phyloP scores from a whole-genome alignment of 1,284 basidiomycete genomes.

The Cutaneotrichosporon spelunceum region DNA sequence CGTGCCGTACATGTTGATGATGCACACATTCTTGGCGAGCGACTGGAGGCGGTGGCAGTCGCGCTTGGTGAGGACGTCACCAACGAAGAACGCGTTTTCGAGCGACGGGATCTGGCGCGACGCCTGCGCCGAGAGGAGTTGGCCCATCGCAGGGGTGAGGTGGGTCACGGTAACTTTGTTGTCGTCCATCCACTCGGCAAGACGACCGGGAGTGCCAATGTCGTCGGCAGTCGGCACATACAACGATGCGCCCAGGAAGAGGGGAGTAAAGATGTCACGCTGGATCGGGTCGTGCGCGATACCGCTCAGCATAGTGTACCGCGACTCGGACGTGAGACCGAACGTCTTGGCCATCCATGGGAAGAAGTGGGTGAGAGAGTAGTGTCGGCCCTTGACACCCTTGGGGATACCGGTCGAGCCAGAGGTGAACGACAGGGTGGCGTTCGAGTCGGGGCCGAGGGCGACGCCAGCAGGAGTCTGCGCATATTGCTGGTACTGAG shows the following conservation, averaged over 20 bases:
- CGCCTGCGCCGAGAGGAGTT: slow-evolving; percentile 93
- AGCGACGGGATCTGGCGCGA: slow-evolving; percentile 83
- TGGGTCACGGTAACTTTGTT: slow-evolving; percentile 89
- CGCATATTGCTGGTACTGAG: slow-evolving; percentile 52
- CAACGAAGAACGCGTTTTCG: slow-evolving; percentile 93
- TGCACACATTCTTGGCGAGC: slow-evolving; percentile 84
- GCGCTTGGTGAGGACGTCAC: slow-evolving; percentile 97
- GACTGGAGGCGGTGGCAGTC: slow-evolving; percentile 94
- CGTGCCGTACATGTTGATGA: slow-evolving; percentile 99
- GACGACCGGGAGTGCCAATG: slow-evolving; percentile 92
- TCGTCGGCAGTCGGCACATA: slow-evolving; percentile 97
- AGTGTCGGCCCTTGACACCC: slow-evolving; percentile 92
- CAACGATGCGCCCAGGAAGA: slow-evolving; percentile 94
- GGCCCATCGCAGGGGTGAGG: slow-evolving; percentile 98
- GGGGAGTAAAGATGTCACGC: slow-evolving; percentile 97
- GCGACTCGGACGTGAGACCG: slow-evolving; percentile 68
- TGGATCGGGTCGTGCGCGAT: slow-evolving; percentile 99
- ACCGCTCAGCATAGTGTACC: slow-evolving; percentile 98
- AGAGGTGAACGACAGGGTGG: slow-evolving; percentile 93
- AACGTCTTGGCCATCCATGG: slow-evolving; percentile 98
- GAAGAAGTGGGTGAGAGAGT: slow-evolving; percentile 98
- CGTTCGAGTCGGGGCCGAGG: slow-evolving; percentile 91
- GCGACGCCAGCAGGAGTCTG: slow-evolving; percentile 64
- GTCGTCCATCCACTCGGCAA: slow-evolving; percentile 98
- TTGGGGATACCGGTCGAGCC: slow-evolving; percentile 98